A percentile compares a stretch with the other conserved stretches of the same genome.
Conservation (phyloP, 352 stramenopile species). For the Phytophthora cryptogea region DNA sequence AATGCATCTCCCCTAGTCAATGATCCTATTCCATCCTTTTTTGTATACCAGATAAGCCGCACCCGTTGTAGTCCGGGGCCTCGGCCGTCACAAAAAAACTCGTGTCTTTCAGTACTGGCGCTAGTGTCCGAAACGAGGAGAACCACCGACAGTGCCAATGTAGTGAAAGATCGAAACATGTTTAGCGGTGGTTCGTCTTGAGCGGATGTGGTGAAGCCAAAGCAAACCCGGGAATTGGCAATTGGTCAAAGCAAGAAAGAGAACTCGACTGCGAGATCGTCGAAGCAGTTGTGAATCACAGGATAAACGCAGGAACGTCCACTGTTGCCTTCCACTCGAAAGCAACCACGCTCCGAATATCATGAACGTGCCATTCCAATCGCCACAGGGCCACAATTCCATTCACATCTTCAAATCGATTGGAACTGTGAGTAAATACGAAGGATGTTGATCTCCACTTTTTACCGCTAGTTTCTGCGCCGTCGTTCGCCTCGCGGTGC, state of each 20-base stretch:
- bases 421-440: not conserved
- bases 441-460: not conserved
- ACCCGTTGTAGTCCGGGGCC: constrained; percentile 51
- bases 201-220: not conserved
- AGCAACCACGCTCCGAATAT: not conserved
- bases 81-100: constrained; percentile 48
- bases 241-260: not conserved
- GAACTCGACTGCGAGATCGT: not conserved
- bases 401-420: not conserved
- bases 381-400: not conserved
- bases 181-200: not conserved
- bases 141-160: constrained; percentile 3
- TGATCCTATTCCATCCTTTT: too few relatives aligned
- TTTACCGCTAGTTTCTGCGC: not conserved
- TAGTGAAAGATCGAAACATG: constrained; percentile 10
- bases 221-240: not conserved
- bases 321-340: not conserved
- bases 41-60: too few relatives aligned
- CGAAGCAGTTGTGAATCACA: not conserved
- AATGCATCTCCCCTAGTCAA: too few relatives aligned
- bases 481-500: not conserved
- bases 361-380: not conserved
- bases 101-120: not conserved
- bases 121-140: constrained; percentile 5
- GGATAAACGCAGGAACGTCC: not conserved